Conservation (phyloP, 768 basidiomycete species). For the Suillus occidentalis region DNA sequence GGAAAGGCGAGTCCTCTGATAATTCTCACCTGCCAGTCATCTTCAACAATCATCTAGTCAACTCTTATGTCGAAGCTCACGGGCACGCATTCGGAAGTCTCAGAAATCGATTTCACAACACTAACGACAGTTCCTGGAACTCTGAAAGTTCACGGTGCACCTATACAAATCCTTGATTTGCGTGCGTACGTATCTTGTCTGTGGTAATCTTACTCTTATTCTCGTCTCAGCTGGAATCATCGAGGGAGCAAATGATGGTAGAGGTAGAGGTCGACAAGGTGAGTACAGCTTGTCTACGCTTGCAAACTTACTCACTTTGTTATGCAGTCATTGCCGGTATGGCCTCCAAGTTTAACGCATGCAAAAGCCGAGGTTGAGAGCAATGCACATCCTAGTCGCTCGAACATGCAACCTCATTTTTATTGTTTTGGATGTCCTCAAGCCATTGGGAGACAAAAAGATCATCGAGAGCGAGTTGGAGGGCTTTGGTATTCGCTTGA, state of each 20-base stretch:
- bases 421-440: slow-evolving; percentile 96
- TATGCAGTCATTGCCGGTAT: slow-evolving; percentile 72
- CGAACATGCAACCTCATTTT: slow-evolving; percentile 98
- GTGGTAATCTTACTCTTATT: slow-evolving; percentile 14
- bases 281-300: slow-evolving; percentile 30
- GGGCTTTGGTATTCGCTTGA: slow-evolving; percentile 96
- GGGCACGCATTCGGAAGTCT: slow-evolving; percentile 94
- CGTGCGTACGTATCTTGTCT: slow-evolving; percentile 48
- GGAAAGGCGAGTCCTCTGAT: slow-evolving; percentile 63
- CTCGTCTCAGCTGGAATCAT: slow-evolving; percentile 82
- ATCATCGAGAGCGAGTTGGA: slow-evolving; percentile 92
- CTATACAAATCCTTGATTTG: slow-evolving; percentile 91
- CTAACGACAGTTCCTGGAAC: slow-evolving; percentile 96
- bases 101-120: slow-evolving; percentile 96
- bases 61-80: slow-evolving; percentile 95
- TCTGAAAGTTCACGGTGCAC: slow-evolving; percentile 91
- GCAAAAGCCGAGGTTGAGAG: slow-evolving; percentile 8
- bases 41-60: slow-evolving; percentile 47
- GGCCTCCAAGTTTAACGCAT: slow-evolving; percentile 20
- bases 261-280: slow-evolving; percentile 95
- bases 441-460: slow-evolving; percentile 94
- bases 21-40: slow-evolving; percentile 10
- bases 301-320: slow-evolving; percentile 18
- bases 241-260: slow-evolving; percentile 95
- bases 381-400: slow-evolving; percentile 59